These are phyloP conservation scores for Talaromyces proteolyticus DNA, from an alignment of 495 filamentous ascomycete genomes.

Conservation along the genomic window DNA sequence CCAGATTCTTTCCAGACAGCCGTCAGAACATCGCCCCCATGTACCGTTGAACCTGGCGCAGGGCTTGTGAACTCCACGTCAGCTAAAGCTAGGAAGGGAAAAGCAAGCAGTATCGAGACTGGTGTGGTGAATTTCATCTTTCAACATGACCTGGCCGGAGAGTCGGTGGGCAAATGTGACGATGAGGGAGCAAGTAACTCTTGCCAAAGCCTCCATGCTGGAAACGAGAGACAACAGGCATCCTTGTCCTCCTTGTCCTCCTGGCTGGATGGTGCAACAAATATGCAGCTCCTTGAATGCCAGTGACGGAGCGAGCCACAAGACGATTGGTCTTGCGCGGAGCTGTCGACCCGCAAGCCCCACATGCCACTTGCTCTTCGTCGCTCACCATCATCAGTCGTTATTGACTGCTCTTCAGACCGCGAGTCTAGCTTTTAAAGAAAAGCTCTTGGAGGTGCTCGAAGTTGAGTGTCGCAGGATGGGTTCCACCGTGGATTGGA, in stretches of 20 bases:
- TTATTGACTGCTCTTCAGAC: not conserved
- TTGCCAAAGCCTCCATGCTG: no score
- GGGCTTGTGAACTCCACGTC: conserved; percentile 53
- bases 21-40: conserved; percentile 43
- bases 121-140: conserved; percentile 29
- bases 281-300: not conserved
- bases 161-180: not conserved
- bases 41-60: conserved; percentile 35
- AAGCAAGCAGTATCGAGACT: conserved; percentile 32
- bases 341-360: not conserved
- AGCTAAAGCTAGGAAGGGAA: conserved; percentile 42
- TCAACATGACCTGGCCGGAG: not conserved
- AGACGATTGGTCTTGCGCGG: not conserved
- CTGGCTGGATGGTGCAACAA: not conserved
- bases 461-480: no score
- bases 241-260: not conserved
- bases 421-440: not conserved
- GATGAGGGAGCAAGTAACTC: not conserved
- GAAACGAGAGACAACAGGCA: not conserved
- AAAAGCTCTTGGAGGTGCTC: not conserved
- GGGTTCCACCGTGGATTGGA: conserved; percentile 19
- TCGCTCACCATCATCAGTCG: not conserved
- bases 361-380: not conserved
- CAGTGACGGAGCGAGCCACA: not conserved
- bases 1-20: conserved; percentile 57